These are phyloP conservation scores for Apiospora marii DNA, from an alignment of 2,329 filamentous ascomycete species.

Conservation along the genomic window DNA sequence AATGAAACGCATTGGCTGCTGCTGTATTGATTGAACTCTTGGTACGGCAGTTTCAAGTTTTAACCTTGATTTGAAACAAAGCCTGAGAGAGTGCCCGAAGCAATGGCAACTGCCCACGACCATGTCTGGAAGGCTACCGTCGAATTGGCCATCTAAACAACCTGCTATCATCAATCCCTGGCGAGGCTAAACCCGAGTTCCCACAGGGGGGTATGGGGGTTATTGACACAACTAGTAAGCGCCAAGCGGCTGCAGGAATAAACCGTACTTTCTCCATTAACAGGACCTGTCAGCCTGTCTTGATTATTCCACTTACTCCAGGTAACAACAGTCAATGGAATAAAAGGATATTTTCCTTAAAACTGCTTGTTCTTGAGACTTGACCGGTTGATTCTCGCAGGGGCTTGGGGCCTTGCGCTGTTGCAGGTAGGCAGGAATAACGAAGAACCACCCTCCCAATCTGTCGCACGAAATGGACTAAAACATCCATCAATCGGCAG, in stretches of 20 bases:
- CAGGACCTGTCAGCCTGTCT: no score
- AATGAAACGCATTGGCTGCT: conserved; percentile 5
- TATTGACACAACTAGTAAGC: background rate
- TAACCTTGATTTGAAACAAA: background rate
- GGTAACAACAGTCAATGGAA: no score
- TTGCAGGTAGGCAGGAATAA: background rate
- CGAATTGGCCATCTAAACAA: background rate
- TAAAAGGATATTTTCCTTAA: no score
- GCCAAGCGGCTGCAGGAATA: background rate
- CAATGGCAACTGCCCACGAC: conserved; percentile 4
- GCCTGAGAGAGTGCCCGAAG: background rate
- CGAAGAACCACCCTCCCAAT: background rate
- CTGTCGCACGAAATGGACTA: no score
- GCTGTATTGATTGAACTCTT: background rate
- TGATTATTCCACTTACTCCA: no score
- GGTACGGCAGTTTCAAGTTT: conserved; percentile 16
- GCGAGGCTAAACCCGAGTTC: background rate
- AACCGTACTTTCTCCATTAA: no score
- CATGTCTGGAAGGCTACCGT: conserved; percentile 8
- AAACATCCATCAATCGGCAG: background rate
- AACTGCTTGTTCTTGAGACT: no score
- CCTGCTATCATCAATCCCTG: background rate
- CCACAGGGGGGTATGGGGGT: background rate
- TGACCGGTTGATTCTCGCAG: no score
- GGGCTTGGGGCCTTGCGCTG: background rate